These are phyloP conservation scores for Talaromyces sp. DNA, from an alignment of 2,329 filamentous ascomycete genomes.

Conservation along the genomic window DNA sequence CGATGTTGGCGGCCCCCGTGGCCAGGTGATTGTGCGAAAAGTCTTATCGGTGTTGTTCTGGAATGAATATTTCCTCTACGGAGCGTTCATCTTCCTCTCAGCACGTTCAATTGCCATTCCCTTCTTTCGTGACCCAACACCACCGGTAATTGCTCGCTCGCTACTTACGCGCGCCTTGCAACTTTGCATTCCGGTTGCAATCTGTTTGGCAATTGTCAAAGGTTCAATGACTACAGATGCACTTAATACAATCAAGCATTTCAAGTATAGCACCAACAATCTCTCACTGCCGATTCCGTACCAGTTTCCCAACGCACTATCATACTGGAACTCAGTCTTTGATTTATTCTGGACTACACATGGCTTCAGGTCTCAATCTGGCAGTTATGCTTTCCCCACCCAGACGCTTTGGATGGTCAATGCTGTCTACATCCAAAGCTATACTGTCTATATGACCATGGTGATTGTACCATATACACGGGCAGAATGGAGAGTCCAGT, in stretches of 20 bases:
- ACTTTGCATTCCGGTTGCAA: constrained; percentile 39
- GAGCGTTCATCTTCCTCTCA: constrained; percentile 44
- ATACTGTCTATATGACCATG: constrained; percentile 47
- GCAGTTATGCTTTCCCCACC: constrained; percentile 40
- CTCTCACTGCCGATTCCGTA: constrained; percentile 31
- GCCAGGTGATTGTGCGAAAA: constrained; percentile 41
- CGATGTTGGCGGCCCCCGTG: constrained; percentile 30
- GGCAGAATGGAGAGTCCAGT: constrained; percentile 27
- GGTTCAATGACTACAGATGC: constrained; percentile 22
- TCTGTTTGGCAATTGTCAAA: constrained; percentile 38
- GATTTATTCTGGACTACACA: constrained; percentile 44
- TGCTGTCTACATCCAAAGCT: constrained; percentile 44
- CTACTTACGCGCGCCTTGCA: constrained; percentile 41
- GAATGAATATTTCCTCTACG: constrained; percentile 44
- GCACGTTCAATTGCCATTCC: constrained; percentile 40
- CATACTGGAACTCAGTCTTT: constrained; percentile 45
- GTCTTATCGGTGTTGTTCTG: constrained; percentile 43
- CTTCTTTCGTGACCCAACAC: constrained; percentile 36
- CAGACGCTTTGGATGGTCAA: constrained; percentile 44
- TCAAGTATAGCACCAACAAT: constrained; percentile 26
- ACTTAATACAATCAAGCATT: constrained; percentile 24
- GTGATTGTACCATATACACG: constrained; percentile 43
- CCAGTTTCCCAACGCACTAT: constrained; percentile 34
- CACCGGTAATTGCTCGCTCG: constrained; percentile 32
- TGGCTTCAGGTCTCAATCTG: constrained; percentile 36